Evolutionary conservation across 164 flowering plant species (phyloP).

Genomic region (Piper longum): DNA sequence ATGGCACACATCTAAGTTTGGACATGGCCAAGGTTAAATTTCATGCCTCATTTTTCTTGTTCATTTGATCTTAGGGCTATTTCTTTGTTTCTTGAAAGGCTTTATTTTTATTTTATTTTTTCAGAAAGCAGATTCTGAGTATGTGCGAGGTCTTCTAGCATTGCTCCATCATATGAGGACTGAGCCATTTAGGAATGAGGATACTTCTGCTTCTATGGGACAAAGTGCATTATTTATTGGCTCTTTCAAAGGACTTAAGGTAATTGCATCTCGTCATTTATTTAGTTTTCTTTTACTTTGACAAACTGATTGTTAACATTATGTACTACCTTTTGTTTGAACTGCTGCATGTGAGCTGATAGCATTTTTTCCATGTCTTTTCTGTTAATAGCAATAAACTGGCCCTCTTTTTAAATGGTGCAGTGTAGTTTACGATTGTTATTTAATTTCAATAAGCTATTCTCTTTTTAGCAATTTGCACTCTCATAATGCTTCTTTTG

Average conservation of each 20-base stretch:
- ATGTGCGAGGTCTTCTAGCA: conserved; percentile 28
- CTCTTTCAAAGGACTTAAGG: conserved; percentile 67
- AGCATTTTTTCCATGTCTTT: background rate
- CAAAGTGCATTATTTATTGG: conserved; percentile 59
- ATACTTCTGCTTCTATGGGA: conserved; percentile 19
- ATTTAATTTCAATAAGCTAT: background rate
- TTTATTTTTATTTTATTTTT: conserved; percentile 3
- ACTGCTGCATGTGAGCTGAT: no score
- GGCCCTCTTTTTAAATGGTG: no score
- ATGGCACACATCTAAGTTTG: conserved; percentile 42
- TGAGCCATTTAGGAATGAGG: conserved; percentile 39
- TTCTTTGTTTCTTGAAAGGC: conserved; percentile 3
- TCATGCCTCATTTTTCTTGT: no score
- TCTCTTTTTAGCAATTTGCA: no score
- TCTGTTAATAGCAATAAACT: background rate
- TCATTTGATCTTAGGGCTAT: background rate
- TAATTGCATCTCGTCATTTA: conserved; percentile 8
- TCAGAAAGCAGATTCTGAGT: conserved; percentile 64
- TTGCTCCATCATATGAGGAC: conserved; percentile 33
- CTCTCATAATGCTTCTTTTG: background rate
- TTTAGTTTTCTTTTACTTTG: no score
- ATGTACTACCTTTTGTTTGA: background rate
- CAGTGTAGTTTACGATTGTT: no score
- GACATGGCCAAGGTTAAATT: conserved; percentile 56
- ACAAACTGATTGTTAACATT: background rate